A percentile compares a stretch with the other conserved stretches of the same genome.
These are phyloP conservation scores for Alternaria sp. DNA, from an alignment of 2,329 filamentous ascomycete genomes.

Conservation along the genomic window DNA sequence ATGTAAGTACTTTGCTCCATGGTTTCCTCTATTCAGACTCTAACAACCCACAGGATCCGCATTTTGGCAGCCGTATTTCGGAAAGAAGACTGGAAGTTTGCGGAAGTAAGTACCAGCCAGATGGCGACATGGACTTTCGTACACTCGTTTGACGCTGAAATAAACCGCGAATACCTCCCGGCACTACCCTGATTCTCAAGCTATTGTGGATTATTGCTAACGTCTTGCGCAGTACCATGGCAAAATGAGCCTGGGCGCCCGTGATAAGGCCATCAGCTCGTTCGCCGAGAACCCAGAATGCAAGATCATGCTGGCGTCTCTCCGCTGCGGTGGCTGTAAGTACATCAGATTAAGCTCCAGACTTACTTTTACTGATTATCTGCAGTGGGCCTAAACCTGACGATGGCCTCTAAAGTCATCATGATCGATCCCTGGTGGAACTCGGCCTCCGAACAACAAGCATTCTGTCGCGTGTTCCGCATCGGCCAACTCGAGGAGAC, in stretches of 20 bases:
- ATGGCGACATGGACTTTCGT: neutral
- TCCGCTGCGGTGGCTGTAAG: constrained; percentile 61
- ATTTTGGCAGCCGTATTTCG: constrained; percentile 38
- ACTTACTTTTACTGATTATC: too few relatives aligned
- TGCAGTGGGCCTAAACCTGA: constrained; percentile 62
- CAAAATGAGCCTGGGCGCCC: constrained; percentile 51
- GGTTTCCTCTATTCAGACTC: too few relatives aligned
- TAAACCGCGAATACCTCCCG: neutral
- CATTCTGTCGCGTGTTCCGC: constrained; percentile 67
- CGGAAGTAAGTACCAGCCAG: constrained; percentile 41
- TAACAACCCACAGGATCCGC: constrained; percentile 41
- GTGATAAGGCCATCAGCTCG: constrained; percentile 54
- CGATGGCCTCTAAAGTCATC: constrained; percentile 59
- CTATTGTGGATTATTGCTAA: constrained; percentile 7
- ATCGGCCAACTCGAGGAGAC: constrained; percentile 69
- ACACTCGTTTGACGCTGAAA: neutral
- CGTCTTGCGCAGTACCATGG: constrained; percentile 53
- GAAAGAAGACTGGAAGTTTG: constrained; percentile 54
- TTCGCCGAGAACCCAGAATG: constrained; percentile 53
- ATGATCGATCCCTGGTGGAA: constrained; percentile 66
- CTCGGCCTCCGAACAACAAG: constrained; percentile 65
- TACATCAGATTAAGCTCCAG: too few relatives aligned
- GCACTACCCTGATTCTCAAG: neutral
- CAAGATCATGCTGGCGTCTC: constrained; percentile 61
- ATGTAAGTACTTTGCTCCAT: too few relatives aligned